A percentile compares a stretch with the other conserved stretches of the same genome.
Conservation (phyloP, 1,284 basidiomycete genomes). For the Xanthoconium separans region DNA sequence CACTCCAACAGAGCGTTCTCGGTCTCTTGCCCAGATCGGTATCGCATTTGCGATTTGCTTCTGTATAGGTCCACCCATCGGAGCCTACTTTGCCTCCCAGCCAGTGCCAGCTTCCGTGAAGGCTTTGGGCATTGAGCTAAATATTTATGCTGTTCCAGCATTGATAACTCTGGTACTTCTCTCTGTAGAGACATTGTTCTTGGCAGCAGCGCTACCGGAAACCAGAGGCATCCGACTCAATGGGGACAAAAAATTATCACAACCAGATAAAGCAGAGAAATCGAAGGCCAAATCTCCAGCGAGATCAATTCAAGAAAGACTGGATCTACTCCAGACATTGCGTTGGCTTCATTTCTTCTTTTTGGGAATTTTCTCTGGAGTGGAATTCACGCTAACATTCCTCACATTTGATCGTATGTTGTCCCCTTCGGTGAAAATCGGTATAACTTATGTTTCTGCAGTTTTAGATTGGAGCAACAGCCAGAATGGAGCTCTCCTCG, state of each 20-base stretch:
- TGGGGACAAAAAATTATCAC: slow-evolving; percentile 24
- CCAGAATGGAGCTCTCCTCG: slow-evolving; percentile 85
- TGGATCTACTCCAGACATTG: slow-evolving; percentile 53
- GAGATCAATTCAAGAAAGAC: slow-evolving; percentile 48
- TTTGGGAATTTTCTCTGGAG: slow-evolving; percentile 84
- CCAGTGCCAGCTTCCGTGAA: slow-evolving; percentile 60
- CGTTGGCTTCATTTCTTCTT: slow-evolving; percentile 78
- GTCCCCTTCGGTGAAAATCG: background rate
- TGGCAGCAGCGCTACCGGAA: slow-evolving; percentile 74
- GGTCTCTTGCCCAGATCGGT: slow-evolving; percentile 86
- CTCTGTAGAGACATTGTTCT: slow-evolving; percentile 68
- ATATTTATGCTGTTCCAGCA: slow-evolving; percentile 86
- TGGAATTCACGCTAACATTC: slow-evolving; percentile 92
- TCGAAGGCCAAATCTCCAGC: slow-evolving; percentile 23
- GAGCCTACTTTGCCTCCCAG: slow-evolving; percentile 76
- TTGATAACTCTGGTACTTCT: slow-evolving; percentile 73
- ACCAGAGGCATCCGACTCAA: slow-evolving; percentile 54
- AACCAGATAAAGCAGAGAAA: slow-evolving; percentile 16
- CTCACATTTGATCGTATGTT: slow-evolving; percentile 80
- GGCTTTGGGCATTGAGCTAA: slow-evolving; percentile 65
- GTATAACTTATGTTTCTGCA: slow-evolving; percentile 24
- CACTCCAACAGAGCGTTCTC: slow-evolving; percentile 71
- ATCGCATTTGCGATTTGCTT: slow-evolving; percentile 94
- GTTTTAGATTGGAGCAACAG: slow-evolving; percentile 88
- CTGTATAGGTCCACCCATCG: slow-evolving; percentile 80